Evolutionary conservation across 108 stramenopile genomes (phyloP).

Genomic region (Nitzschia sp.): DNA sequence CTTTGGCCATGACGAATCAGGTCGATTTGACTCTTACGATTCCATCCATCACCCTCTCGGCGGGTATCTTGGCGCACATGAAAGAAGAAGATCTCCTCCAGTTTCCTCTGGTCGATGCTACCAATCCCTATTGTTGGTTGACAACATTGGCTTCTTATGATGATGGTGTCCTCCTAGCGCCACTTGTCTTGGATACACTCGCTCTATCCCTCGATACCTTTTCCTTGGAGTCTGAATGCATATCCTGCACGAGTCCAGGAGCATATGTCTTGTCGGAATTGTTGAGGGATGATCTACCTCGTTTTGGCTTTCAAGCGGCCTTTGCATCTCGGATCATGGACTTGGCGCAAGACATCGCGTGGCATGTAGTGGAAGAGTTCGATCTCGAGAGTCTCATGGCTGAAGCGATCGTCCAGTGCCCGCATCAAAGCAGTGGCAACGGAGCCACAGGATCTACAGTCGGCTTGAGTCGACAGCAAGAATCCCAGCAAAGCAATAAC

Average conservation of each 20-base stretch:
- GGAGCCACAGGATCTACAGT: background rate
- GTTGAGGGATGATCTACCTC: slow-evolving; percentile 8
- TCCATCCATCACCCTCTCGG: slow-evolving; percentile 16
- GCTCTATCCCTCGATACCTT: slow-evolving; percentile 13
- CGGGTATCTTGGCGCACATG: slow-evolving; percentile 39
- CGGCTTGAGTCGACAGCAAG: background rate
- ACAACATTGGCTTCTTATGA: slow-evolving; percentile 18
- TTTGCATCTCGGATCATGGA: slow-evolving; percentile 4
- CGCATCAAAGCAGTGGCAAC: slow-evolving; percentile 4
- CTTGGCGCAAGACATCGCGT: slow-evolving; percentile 7
- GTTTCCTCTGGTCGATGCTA: slow-evolving; percentile 61
- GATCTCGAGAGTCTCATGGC: slow-evolving; percentile 4
- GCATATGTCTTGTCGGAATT: slow-evolving; percentile 12
- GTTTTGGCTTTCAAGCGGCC: slow-evolving; percentile 10
- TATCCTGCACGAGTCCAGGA: slow-evolving; percentile 26
- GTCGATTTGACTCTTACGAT: slow-evolving; percentile 33
- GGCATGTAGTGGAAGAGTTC: slow-evolving; percentile 4
- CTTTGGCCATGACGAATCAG: slow-evolving; percentile 48
- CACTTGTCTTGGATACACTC: background rate
- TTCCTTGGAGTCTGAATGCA: slow-evolving; percentile 17
- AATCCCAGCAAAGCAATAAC: background rate
- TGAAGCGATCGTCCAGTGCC: slow-evolving; percentile 5
- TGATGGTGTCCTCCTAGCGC: background rate
- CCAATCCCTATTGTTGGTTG: slow-evolving; percentile 70
- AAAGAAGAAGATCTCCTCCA: slow-evolving; percentile 45